A percentile compares a stretch with the other conserved stretches of the same genome.
Conservation (phyloP, 2,329 filamentous ascomycete genomes). For the Fusarium aywerte region DNA sequence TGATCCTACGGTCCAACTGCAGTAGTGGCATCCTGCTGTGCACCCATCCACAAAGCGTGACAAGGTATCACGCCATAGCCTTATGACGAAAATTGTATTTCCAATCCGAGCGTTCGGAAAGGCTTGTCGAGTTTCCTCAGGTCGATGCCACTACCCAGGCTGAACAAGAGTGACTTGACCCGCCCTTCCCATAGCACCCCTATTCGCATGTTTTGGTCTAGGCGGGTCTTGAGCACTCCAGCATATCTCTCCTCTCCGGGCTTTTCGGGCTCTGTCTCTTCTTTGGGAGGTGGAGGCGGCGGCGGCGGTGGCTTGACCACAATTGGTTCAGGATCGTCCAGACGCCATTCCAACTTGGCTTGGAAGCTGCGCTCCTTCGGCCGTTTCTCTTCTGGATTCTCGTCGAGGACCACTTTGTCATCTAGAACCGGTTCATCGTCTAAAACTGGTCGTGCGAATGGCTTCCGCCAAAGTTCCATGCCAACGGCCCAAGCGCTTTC, state of each 20-base stretch:
- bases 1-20: conserved; percentile 18
- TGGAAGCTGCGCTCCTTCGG: conserved; percentile 59
- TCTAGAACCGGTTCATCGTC: conserved; percentile 46
- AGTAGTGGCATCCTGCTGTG: conserved; percentile 9
- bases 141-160: conserved; percentile 86
- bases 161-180: conserved; percentile 92
- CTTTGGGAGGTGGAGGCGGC: conserved; percentile 10
- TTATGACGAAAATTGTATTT: conserved; percentile 86
- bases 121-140: conserved; percentile 79
- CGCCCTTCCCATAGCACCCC: conserved; percentile 93
- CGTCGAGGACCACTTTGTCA: conserved; percentile 43
- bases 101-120: conserved; percentile 79
- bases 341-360: conserved; percentile 64
- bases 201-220: conserved; percentile 89
- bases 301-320: conserved; percentile 13
- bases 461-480: conserved; percentile 89
- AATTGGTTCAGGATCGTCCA: conserved; percentile 53
- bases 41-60: not conserved
- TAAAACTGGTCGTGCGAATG: conserved; percentile 53
- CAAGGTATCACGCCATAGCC: not conserved
- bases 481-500: conserved; percentile 94
- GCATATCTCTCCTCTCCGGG: conserved; percentile 73
- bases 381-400: conserved; percentile 28
- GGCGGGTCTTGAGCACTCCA: conserved; percentile 87
- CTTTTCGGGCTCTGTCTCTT: conserved; percentile 34